Evolutionary conservation across 495 filamentous ascomycete genomes (phyloP).

Genomic region (Pseudevernia furfuracea): DNA sequence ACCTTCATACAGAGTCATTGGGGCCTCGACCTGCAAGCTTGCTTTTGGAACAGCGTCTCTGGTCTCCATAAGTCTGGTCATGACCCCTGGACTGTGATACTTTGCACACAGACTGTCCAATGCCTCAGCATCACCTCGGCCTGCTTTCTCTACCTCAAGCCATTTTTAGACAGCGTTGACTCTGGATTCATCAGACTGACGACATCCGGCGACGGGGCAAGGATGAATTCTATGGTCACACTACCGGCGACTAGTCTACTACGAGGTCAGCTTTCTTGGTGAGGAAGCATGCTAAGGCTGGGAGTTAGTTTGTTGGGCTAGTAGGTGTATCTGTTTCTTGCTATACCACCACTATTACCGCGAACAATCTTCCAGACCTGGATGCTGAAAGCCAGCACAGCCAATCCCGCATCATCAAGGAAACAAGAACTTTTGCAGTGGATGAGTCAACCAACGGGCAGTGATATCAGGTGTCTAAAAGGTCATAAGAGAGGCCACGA

Average conservation of each 20-base stretch:
- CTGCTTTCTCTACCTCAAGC: constrained; percentile 11
- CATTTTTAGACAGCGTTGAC: constrained; percentile 7
- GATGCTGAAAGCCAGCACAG: constrained; percentile 9
- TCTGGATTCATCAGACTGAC: constrained; percentile 10
- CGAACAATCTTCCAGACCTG: background rate
- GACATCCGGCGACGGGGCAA: constrained; percentile 11
- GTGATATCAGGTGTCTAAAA: background rate
- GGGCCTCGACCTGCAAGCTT: constrained; percentile 1
- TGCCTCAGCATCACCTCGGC: constrained; percentile 14
- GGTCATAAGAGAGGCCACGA: background rate
- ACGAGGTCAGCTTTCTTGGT: background rate
- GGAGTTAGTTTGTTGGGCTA: background rate
- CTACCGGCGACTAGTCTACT: background rate
- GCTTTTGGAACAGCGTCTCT: background rate
- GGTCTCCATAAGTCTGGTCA: background rate
- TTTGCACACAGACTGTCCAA: constrained; percentile 9
- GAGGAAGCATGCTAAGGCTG: background rate
- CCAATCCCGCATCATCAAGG: constrained; percentile 4
- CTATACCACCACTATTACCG: constrained; percentile 1
- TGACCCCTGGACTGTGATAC: background rate
- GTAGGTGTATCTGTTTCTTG: background rate
- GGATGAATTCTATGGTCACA: background rate
- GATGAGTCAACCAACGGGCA: background rate
- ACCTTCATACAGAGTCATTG: constrained; percentile 1
- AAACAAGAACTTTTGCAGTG: constrained; percentile 8